phyloP scores from a whole-genome alignment of 1,284 basidiomycete genomes.

The Rhodofomes roseus region DNA sequence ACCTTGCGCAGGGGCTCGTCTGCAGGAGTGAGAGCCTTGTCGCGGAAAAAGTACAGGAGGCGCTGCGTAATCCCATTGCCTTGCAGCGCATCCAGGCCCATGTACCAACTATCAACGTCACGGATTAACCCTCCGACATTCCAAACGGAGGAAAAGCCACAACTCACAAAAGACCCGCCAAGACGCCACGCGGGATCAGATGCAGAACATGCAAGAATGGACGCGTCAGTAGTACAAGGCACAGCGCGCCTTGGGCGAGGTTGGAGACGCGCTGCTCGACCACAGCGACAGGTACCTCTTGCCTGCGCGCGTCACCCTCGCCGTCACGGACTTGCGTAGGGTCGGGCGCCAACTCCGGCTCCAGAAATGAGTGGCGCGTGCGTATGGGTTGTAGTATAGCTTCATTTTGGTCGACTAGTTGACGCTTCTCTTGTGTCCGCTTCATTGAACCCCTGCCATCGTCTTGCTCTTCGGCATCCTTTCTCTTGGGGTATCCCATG shows the following conservation, averaged over 20 bases:
- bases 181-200: slow-evolving; percentile 72
- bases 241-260: slow-evolving; percentile 78
- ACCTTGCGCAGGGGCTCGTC: slow-evolving; percentile 74
- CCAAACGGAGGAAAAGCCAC: slow-evolving; percentile 1
- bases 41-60: slow-evolving; percentile 79
- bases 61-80: slow-evolving; percentile 85
- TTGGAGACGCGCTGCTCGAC: slow-evolving; percentile 91
- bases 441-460: slow-evolving; percentile 8
- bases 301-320: slow-evolving; percentile 21
- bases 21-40: slow-evolving; percentile 57
- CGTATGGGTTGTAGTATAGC: slow-evolving; percentile 9
- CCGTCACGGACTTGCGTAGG: slow-evolving; percentile 22
- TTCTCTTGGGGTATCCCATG: slow-evolving; percentile 52
- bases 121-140: slow-evolving; percentile 15
- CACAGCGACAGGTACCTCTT: slow-evolving; percentile 71
- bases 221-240: slow-evolving; percentile 75
- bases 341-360: slow-evolving; percentile 29
- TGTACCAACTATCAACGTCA: slow-evolving; percentile 68
- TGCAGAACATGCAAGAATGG: slow-evolving; percentile 80
- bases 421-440: slow-evolving; percentile 9
- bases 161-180: slow-evolving; percentile 72
- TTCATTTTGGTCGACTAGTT: background rate
- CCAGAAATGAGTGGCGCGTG: slow-evolving; percentile 18
- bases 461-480: slow-evolving; percentile 37
- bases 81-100: slow-evolving; percentile 83